phyloP scores from a whole-genome alignment of 108 stramenopile genomes.

The Phaeodactylum tricornutum region DNA sequence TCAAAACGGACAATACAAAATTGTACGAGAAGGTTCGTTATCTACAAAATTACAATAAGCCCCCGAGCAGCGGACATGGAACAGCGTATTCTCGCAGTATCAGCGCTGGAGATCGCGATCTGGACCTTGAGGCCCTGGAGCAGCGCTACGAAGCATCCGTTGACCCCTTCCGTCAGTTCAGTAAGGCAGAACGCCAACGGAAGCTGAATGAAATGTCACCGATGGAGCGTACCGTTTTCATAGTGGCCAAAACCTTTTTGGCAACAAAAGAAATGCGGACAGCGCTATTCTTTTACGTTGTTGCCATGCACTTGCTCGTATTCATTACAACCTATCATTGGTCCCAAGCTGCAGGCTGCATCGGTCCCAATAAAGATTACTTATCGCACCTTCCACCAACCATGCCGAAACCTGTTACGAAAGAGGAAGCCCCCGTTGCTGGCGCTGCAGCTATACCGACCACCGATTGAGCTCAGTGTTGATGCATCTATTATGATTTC shows the following conservation, averaged over 20 bases:
- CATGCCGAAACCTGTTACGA: background rate
- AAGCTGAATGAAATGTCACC: constrained; percentile 85
- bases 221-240: constrained; percentile 77
- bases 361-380: constrained; percentile 17
- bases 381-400: constrained; percentile 34
- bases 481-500: too few species aligned
- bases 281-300: constrained; percentile 70
- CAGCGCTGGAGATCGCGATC: constrained; percentile 39
- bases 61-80: constrained; percentile 10
- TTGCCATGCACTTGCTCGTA: constrained; percentile 72
- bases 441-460: too few species aligned
- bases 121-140: constrained; percentile 83
- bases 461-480: too few species aligned
- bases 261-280: constrained; percentile 82
- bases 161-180: constrained; percentile 85
- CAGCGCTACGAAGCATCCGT: constrained; percentile 83
- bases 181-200: constrained; percentile 68
- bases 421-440: background rate
- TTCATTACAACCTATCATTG: constrained; percentile 83
- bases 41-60: constrained; percentile 55
- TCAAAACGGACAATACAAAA: constrained; percentile 81
- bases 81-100: background rate
- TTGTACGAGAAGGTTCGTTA: constrained; percentile 87
- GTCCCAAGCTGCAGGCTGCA: constrained; percentile 37
- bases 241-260: constrained; percentile 64